phyloP scores from a whole-genome alignment of 495 filamentous ascomycete species.

The Aspergillus heteromorphus region DNA sequence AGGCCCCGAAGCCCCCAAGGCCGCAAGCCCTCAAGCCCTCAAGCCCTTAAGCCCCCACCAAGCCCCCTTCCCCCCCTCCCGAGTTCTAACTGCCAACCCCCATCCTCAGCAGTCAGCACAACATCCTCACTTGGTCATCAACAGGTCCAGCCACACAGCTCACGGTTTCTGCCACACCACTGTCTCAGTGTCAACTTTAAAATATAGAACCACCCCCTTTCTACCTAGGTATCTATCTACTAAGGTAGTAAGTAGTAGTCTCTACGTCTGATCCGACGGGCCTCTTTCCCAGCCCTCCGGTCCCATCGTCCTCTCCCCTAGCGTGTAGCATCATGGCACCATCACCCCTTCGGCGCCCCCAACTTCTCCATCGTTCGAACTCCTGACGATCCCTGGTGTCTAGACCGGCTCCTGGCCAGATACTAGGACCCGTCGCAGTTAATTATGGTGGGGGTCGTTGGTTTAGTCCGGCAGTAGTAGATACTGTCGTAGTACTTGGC shows the following conservation, averaged over 20 bases:
- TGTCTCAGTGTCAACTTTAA: constrained; percentile 13
- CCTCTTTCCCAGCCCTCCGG: background rate
- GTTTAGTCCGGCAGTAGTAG: background rate
- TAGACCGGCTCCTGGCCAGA: background rate
- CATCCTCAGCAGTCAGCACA: too few species aligned
- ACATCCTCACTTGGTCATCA: background rate
- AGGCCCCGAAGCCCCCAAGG: too few species aligned
- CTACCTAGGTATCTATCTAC: background rate
- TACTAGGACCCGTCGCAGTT: background rate
- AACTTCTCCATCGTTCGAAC: constrained; percentile 13
- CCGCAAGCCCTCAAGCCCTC: too few species aligned
- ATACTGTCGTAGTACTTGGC: background rate
- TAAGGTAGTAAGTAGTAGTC: too few species aligned
- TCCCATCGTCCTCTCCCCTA: background rate
- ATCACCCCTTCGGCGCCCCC: background rate
- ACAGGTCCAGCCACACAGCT: background rate
- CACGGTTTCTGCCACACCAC: constrained; percentile 9
- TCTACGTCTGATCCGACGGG: background rate
- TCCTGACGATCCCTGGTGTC: constrained; percentile 17
- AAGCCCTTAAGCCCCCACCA: too few species aligned
- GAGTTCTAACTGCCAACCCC: background rate
- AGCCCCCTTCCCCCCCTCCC: background rate
- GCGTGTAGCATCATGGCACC: background rate
- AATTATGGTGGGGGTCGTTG: background rate
- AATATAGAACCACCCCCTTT: constrained; percentile 1